Conservation (phyloP, 164 flowering plant species). For the Euptelea pleiosperma region DNA sequence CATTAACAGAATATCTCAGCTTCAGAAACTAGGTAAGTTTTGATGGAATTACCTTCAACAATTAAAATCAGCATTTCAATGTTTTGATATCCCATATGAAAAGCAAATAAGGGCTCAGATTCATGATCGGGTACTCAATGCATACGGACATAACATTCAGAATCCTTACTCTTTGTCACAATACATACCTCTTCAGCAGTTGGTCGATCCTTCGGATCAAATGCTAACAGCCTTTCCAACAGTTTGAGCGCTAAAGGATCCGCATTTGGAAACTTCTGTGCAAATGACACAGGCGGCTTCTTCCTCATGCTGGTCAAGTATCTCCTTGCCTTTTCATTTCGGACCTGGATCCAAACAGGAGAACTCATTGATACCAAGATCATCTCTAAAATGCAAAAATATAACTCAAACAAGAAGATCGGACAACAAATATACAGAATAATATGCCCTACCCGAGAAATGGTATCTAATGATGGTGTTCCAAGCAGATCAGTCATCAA, state of each 20-base stretch:
- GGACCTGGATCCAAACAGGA: constrained; percentile 45
- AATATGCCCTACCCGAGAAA: constrained; percentile 57
- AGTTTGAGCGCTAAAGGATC: constrained; percentile 77
- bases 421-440: neutral
- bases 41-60: too few species aligned
- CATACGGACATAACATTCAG: neutral
- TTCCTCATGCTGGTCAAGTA: constrained; percentile 86
- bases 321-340: constrained; percentile 91
- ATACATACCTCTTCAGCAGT: constrained; percentile 84
- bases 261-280: constrained; percentile 85
- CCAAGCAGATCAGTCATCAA: constrained; percentile 97
- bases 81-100: too few species aligned
- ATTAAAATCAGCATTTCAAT: neutral
- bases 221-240: constrained; percentile 78
- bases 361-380: neutral
- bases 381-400: neutral
- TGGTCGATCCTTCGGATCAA: constrained; percentile 93
- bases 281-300: constrained; percentile 71
- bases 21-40: too few species aligned
- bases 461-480: constrained; percentile 81
- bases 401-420: neutral
- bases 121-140: too few species aligned
- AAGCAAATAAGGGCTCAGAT: neutral
- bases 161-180: neutral
- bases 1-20: too few species aligned